Percentiles rank a stretch among this genome's conserved stretches.
phyloP scores from a whole-genome alignment of 345 rosid genomes.

The Eucalyptus erythrocorys region DNA sequence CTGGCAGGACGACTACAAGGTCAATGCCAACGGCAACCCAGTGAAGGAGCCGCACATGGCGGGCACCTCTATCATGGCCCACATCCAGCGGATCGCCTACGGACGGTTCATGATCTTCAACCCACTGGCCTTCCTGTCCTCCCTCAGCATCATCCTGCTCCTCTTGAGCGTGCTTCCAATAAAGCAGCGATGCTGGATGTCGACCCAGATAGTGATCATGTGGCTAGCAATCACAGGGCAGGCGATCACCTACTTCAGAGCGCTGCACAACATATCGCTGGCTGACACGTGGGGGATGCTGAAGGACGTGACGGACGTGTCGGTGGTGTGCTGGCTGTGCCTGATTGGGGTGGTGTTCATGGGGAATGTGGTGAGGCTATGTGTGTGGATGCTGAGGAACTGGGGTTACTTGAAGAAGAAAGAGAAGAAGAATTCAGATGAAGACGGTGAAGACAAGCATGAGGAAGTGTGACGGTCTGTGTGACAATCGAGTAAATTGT shows the following conservation, averaged over 20 bases:
- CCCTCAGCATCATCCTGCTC: slow-evolving; percentile 6
- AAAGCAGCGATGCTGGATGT: background rate
- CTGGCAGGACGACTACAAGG: background rate
- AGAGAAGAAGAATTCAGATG: background rate
- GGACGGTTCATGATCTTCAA: slow-evolving; percentile 2
- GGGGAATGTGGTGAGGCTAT: background rate
- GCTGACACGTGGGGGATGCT: background rate
- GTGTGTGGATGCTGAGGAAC: background rate
- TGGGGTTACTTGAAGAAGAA: background rate
- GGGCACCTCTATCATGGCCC: slow-evolving; percentile 7
- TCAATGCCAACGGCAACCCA: background rate
- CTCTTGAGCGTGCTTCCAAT: slow-evolving; percentile 7
- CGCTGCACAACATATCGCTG: background rate
- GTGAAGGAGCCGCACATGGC: background rate
- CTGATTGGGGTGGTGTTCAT: background rate
- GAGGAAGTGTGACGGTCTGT: background rate
- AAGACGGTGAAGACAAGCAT: background rate
- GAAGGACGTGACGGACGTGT: background rate
- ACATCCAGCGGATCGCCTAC: background rate
- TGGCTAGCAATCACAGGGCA: background rate
- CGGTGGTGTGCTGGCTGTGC: background rate
- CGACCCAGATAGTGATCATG: background rate
- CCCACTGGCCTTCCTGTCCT: slow-evolving; percentile 1
- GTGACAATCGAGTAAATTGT: background rate
- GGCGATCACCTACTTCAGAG: background rate